These are phyloP conservation scores for Juncus inflexus DNA, from an alignment of 176 grass and related monocot genomes.

Conservation along the genomic window DNA sequence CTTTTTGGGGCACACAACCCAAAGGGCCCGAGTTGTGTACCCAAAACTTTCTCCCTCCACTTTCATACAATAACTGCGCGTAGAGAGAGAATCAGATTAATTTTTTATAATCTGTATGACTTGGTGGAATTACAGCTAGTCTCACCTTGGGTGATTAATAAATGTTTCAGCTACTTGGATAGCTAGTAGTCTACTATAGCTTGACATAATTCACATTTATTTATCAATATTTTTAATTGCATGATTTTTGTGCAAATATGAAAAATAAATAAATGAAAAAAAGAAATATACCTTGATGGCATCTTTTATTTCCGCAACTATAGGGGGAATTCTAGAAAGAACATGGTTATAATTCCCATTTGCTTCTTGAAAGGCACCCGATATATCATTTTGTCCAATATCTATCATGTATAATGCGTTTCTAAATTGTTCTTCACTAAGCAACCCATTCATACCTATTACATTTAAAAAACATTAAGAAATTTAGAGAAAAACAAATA, in stretches of 20 bases:
- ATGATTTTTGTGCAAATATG: neutral
- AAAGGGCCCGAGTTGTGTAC: slow-evolving; percentile 64
- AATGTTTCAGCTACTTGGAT: neutral
- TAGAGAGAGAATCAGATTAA: neutral
- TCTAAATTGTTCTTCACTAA: slow-evolving; percentile 38
- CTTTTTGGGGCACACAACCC: slow-evolving; percentile 80
- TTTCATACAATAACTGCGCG: slow-evolving; percentile 61
- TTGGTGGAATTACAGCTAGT: neutral
- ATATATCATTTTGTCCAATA: slow-evolving; percentile 87
- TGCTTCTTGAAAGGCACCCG: slow-evolving; percentile 24
- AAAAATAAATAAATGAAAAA: neutral
- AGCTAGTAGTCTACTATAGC: too few species aligned
- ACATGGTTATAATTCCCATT: slow-evolving; percentile 43
- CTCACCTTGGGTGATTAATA: neutral
- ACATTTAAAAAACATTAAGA: neutral
- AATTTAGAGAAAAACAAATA: neutral
- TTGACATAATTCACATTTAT: too few species aligned
- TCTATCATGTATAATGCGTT: slow-evolving; percentile 72
- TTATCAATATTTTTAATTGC: neutral
- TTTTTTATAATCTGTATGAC: neutral
- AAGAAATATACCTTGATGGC: slow-evolving; percentile 46
- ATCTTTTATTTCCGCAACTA: slow-evolving; percentile 57
- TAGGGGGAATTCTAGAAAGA: slow-evolving; percentile 45
- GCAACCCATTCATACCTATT: slow-evolving; percentile 33
- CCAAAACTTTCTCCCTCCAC: slow-evolving; percentile 67